Conservation (phyloP, 768 basidiomycete species). For the Chlorophyllum brunneum region DNA sequence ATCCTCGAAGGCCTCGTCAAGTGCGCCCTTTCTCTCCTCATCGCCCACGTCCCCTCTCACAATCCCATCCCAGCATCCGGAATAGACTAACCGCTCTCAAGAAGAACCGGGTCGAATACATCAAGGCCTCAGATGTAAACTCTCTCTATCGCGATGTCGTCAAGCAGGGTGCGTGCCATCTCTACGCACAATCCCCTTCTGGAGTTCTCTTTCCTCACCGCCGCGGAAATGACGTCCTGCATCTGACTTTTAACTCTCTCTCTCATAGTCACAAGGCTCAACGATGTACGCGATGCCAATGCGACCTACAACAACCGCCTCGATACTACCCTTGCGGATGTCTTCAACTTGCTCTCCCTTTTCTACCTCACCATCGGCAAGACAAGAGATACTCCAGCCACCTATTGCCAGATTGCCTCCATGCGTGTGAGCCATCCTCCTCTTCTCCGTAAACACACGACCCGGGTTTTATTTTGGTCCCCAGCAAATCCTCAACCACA, state of each 20-base stretch:
- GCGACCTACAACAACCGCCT: slow-evolving; percentile 81
- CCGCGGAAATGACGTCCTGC: background rate
- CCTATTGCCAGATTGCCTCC: slow-evolving; percentile 92
- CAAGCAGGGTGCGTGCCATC: slow-evolving; percentile 69
- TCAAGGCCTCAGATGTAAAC: slow-evolving; percentile 91
- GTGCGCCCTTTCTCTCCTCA: slow-evolving; percentile 36
- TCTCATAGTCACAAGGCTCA: slow-evolving; percentile 76
- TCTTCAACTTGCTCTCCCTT: slow-evolving; percentile 90
- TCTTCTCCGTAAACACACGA: slow-evolving; percentile 11
- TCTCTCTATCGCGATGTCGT: slow-evolving; percentile 89
- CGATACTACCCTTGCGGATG: slow-evolving; percentile 93
- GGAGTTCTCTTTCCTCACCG: background rate
- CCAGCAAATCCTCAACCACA: slow-evolving; percentile 90
- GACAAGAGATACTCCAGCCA: slow-evolving; percentile 90
- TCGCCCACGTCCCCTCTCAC: slow-evolving; percentile 16
- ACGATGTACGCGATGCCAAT: slow-evolving; percentile 81
- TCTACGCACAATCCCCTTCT: background rate
- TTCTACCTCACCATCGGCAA: slow-evolving; percentile 99
- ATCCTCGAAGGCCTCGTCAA: slow-evolving; percentile 94
- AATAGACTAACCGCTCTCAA: slow-evolving; percentile 93
- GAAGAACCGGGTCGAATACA: slow-evolving; percentile 89
- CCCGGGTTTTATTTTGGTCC: slow-evolving; percentile 16
- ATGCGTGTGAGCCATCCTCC: slow-evolving; percentile 74
- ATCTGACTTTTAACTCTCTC: slow-evolving; percentile 4
- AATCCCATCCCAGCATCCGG: slow-evolving; percentile 61